These are phyloP conservation scores for Miscanthus lutarioriparius DNA, from an alignment of 176 grass and related monocot genomes.

Conservation along the genomic window DNA sequence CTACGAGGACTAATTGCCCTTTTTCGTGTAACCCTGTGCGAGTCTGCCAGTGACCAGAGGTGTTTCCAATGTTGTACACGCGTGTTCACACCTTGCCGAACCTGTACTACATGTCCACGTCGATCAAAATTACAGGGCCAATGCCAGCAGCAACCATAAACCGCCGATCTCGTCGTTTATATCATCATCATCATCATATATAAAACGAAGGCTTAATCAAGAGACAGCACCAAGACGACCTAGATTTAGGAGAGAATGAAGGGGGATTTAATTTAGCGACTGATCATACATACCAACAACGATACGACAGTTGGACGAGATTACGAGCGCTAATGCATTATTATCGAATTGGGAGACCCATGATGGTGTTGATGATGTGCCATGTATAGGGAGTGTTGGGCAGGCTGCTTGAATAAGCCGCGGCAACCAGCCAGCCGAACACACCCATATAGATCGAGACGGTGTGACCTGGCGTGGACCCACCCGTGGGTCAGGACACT, in stretches of 20 bases:
- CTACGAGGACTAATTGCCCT: background rate
- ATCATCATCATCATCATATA: background rate
- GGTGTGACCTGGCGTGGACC: conserved; percentile 43
- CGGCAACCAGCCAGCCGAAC: no score
- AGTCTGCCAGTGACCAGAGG: background rate
- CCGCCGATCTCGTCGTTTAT: background rate
- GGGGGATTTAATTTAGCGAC: background rate
- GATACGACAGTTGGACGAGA: conserved; percentile 33
- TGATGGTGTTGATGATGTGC: background rate
- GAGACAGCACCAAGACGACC: background rate
- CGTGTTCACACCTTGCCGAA: background rate
- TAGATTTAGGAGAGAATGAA: background rate
- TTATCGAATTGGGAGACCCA: background rate
- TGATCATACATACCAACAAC: background rate
- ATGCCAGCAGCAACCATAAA: background rate
- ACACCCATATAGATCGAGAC: conserved; percentile 6
- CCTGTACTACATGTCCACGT: background rate
- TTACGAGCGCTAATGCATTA: conserved; percentile 1
- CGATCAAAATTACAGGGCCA: background rate
- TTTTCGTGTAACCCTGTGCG: background rate
- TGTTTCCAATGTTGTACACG: background rate
- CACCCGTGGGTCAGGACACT: conserved; percentile 1
- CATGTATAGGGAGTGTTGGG: no score
- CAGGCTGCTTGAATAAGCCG: no score
- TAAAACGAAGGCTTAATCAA: background rate